phyloP scores from a whole-genome alignment of 495 filamentous ascomycete genomes.

The Trichoderma reesei region DNA sequence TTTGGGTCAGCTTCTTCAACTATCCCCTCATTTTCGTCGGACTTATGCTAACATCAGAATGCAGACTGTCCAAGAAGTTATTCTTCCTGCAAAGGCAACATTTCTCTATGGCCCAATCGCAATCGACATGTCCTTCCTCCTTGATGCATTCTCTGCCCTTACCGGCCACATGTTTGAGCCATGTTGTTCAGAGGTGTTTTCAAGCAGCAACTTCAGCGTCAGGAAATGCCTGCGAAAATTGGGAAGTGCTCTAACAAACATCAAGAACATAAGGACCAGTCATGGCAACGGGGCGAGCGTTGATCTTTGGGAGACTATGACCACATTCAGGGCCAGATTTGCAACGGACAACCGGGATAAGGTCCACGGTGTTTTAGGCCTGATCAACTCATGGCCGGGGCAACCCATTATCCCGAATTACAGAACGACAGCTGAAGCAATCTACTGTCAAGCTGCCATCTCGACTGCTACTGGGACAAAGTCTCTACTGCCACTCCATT shows the following conservation, averaged over 20 bases:
- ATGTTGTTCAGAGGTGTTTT: background rate
- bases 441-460: slow-evolving; percentile 13
- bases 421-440: background rate
- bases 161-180: background rate
- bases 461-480: slow-evolving; percentile 11
- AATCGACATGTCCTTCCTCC: background rate
- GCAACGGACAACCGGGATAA: slow-evolving; percentile 21
- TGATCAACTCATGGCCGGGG: slow-evolving; percentile 16
- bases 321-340: slow-evolving; percentile 14
- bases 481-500: slow-evolving; percentile 15
- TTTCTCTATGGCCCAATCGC: background rate
- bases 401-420: slow-evolving; percentile 16
- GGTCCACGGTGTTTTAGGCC: slow-evolving; percentile 19
- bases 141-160: background rate
- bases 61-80: background rate
- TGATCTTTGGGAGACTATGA: background rate
- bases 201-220: background rate
- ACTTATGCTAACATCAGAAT: too few relatives aligned
- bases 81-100: background rate
- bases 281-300: background rate
- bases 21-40: background rate
- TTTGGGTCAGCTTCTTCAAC: background rate
- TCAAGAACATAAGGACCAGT: background rate
- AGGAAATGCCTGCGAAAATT: background rate
- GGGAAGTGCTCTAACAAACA: background rate